These are phyloP conservation scores for Echites panduratus DNA, from an alignment of 257 asterid species.

Conservation along the genomic window DNA sequence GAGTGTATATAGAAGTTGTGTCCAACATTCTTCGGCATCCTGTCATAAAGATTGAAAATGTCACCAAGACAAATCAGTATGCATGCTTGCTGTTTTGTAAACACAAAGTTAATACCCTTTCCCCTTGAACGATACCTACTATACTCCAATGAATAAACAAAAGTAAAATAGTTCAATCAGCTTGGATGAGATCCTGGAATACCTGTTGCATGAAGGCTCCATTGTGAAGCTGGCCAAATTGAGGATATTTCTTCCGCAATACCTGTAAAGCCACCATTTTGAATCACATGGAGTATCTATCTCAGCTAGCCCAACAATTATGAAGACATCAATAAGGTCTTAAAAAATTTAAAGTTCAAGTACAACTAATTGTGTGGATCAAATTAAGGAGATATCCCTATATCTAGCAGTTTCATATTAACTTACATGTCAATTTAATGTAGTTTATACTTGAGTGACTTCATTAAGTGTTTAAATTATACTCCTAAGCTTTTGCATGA, in stretches of 20 bases:
- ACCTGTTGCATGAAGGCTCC: conserved; percentile 99
- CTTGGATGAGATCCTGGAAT: conserved; percentile 14
- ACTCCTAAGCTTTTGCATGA: neutral
- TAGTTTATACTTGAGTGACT: neutral
- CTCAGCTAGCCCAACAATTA: neutral
- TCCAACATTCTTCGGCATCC: conserved; percentile 99
- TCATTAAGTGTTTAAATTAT: neutral
- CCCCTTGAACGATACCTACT: neutral
- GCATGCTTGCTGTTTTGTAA: neutral
- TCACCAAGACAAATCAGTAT: conserved; percentile 10
- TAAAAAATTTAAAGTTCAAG: neutral
- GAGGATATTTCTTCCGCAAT: conserved; percentile 92
- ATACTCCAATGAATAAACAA: neutral
- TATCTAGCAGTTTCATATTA: neutral
- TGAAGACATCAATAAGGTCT: neutral
- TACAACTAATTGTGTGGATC: neutral
- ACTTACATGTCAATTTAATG: neutral
- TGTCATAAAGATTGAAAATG: conserved; percentile 25
- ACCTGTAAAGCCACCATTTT: conserved; percentile 39
- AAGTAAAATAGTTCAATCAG: conserved; percentile 7
- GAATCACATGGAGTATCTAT: neutral
- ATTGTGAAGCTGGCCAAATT: conserved; percentile 92
- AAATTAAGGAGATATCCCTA: neutral
- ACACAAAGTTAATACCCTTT: neutral
- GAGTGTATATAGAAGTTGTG: conserved; percentile 83